A percentile compares a stretch with the other conserved stretches of the same genome.
phyloP scores from a whole-genome alignment of 495 filamentous ascomycete species.

The Darksidea phi region DNA sequence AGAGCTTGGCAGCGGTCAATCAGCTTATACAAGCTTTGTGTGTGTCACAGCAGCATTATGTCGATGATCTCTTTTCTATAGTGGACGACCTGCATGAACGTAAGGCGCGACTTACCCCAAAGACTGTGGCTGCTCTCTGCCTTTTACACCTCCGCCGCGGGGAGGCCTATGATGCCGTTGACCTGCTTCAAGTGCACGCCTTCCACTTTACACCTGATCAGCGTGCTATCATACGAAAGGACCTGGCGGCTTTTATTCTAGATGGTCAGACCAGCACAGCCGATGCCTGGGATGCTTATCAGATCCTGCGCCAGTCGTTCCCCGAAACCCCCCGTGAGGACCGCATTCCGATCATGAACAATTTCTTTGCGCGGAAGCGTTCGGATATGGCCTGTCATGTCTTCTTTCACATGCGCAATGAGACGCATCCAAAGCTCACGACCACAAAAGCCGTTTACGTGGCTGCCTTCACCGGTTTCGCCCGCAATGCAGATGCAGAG shows the following conservation, averaged over 20 bases:
- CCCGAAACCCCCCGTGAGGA: slow-evolving; percentile 62
- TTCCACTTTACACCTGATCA: slow-evolving; percentile 63
- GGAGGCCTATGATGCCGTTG: slow-evolving; percentile 70
- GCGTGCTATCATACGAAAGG: slow-evolving; percentile 59
- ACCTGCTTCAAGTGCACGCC: slow-evolving; percentile 69
- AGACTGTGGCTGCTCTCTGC: slow-evolving; percentile 70
- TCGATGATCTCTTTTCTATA: slow-evolving; percentile 68
- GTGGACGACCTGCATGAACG: slow-evolving; percentile 73
- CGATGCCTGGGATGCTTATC: slow-evolving; percentile 77
- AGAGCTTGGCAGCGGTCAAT: slow-evolving; percentile 66
- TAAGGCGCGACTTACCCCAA: slow-evolving; percentile 62
- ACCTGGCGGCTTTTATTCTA: slow-evolving; percentile 64
- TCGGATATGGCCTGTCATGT: slow-evolving; percentile 79
- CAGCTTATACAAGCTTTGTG: slow-evolving; percentile 75
- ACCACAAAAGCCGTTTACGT: slow-evolving; percentile 75
- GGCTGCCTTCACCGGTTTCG: slow-evolving; percentile 72
- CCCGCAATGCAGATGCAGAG: slow-evolving; percentile 59
- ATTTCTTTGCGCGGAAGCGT: slow-evolving; percentile 73
- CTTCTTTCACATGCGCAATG: slow-evolving; percentile 85
- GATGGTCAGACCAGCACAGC: slow-evolving; percentile 60
- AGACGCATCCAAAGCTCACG: slow-evolving; percentile 53
- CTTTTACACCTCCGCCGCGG: slow-evolving; percentile 68
- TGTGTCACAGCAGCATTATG: slow-evolving; percentile 51
- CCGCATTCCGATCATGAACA: slow-evolving; percentile 73
- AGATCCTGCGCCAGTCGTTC: slow-evolving; percentile 72